Percentiles rank a stretch among this genome's conserved stretches.
phyloP scores from a whole-genome alignment of 306 rosid genomes.

The Cercis canadensis region DNA sequence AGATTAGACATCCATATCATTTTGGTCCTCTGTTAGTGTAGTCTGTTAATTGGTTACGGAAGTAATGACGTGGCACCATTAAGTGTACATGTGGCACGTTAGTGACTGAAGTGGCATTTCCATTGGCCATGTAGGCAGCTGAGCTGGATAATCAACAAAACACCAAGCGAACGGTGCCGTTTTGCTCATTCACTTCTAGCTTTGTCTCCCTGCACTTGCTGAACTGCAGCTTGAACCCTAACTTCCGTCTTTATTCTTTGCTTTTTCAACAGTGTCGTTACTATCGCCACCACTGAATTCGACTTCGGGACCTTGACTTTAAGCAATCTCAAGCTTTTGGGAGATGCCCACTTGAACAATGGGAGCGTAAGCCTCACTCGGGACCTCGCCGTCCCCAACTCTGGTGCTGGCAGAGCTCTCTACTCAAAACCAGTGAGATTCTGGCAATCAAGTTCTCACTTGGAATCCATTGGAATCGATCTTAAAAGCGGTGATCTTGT shows the following conservation, averaged over 20 bases:
- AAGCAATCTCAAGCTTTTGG: constrained; percentile 77
- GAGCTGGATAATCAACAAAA: no score
- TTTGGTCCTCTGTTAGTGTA: no score
- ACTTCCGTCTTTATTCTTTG: background rate
- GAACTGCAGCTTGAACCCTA: no score
- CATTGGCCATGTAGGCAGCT: no score
- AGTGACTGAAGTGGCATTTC: no score
- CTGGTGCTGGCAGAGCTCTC: constrained; percentile 83
- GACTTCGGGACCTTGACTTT: constrained; percentile 81
- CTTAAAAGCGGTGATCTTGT: constrained; percentile 83
- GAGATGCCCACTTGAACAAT: constrained; percentile 92
- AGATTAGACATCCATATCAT: no score
- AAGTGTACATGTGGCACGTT: no score
- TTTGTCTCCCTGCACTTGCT: no score
- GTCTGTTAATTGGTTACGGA: no score
- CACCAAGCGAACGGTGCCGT: no score
- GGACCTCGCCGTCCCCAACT: constrained; percentile 87
- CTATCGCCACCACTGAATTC: constrained; percentile 58
- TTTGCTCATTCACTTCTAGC: no score
- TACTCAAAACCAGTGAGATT: constrained; percentile 71
- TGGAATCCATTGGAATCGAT: constrained; percentile 65
- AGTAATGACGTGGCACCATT: no score
- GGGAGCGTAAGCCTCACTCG: constrained; percentile 82
- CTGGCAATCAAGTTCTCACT: constrained; percentile 54
- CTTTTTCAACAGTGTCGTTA: background rate